Evolutionary conservation across 129 eudicot genomes (phyloP).

Genomic region (Kitagawia praeruptora): DNA sequence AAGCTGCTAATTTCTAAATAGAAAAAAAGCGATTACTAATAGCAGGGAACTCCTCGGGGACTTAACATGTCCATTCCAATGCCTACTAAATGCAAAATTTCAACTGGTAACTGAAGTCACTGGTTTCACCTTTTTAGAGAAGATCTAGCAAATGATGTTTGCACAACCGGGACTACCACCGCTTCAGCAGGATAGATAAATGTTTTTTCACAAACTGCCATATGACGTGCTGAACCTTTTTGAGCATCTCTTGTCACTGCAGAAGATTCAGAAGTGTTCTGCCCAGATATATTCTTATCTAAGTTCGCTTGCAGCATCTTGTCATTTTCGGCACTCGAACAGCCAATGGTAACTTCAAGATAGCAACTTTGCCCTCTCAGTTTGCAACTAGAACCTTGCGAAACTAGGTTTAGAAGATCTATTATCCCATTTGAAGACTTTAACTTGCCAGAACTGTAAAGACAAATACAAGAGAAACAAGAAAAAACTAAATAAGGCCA

Average conservation of each 20-base stretch:
- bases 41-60: background rate
- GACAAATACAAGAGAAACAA: conserved; percentile 13
- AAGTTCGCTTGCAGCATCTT: conserved; percentile 27
- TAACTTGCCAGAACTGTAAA: conserved; percentile 61
- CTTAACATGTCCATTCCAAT: background rate
- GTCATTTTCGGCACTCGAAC: conserved; percentile 34
- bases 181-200: conserved; percentile 91
- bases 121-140: conserved; percentile 62
- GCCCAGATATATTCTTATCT: conserved; percentile 31
- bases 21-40: background rate
- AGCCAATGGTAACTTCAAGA: conserved; percentile 83
- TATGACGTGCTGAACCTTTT: conserved; percentile 24
- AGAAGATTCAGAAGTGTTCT: conserved; percentile 33
- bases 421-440: conserved; percentile 62
- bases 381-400: conserved; percentile 63
- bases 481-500: background rate
- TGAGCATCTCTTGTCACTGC: conserved; percentile 25
- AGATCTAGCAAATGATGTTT: conserved; percentile 75
- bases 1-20: background rate
- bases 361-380: conserved; percentile 78
- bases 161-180: conserved; percentile 88
- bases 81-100: background rate
- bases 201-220: conserved; percentile 43
- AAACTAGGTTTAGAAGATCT: conserved; percentile 54
- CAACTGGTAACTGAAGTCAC: background rate